A percentile compares a stretch with the other conserved stretches of the same genome.
Conservation (phyloP, 2,329 filamentous ascomycete species). For the Epichloe uncinata region DNA sequence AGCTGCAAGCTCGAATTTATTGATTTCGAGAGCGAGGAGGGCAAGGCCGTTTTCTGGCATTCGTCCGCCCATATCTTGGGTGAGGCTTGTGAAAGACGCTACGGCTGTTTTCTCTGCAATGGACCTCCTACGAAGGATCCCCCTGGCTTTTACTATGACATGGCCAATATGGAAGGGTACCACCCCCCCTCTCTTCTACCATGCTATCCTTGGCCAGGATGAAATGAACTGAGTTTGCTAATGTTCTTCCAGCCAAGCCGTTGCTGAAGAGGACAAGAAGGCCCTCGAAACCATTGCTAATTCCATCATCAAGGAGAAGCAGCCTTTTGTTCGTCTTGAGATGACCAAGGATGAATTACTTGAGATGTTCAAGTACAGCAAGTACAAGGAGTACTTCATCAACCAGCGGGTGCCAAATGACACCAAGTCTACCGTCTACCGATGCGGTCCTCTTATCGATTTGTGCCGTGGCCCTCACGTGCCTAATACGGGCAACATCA, state of each 20-base stretch:
- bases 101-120: conserved; percentile 84
- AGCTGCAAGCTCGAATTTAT: conserved; percentile 77
- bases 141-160: conserved; percentile 89
- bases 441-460: conserved; percentile 88
- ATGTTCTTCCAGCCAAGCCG: conserved; percentile 46
- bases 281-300: conserved; percentile 67
- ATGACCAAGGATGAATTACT: conserved; percentile 83
- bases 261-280: conserved; percentile 73
- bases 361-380: conserved; percentile 94
- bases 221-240: conserved; percentile 6
- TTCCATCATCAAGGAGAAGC: conserved; percentile 90
- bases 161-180: conserved; percentile 46
- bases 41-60: conserved; percentile 96
- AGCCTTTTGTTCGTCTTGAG: conserved; percentile 80
- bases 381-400: conserved; percentile 98
- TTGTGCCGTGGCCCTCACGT: conserved; percentile 92
- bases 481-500: conserved; percentile 79
- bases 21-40: conserved; percentile 51
- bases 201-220: not conserved
- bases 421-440: conserved; percentile 86
- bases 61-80: conserved; percentile 89
- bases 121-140: conserved; percentile 75
- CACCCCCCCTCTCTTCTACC: not conserved
- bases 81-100: conserved; percentile 81
- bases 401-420: conserved; percentile 57